Evolutionary conservation across 2,329 filamentous ascomycete species (phyloP), one percentile per base, ranked within the genome.

Genomic region (Dactylellina haptotyla): DNA sequence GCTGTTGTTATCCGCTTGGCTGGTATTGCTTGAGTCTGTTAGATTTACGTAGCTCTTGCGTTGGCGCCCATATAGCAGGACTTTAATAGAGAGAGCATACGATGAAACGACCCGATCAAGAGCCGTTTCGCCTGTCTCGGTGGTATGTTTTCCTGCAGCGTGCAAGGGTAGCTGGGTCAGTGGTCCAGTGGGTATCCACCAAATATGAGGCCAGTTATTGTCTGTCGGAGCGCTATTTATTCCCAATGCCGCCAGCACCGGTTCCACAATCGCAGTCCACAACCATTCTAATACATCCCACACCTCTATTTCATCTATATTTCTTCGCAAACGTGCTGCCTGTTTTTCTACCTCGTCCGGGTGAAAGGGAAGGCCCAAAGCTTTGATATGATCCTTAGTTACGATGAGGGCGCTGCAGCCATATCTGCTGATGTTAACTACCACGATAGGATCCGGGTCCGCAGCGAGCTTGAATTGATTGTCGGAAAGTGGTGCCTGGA

Each of bases 31-130:
- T 3, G 23, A 4, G 8, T 20, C 18, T 18, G 9, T 12, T 4
- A 4, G 2, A 8, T 18, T 14, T 32, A 2, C 2, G 30, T 54
- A 16, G 16, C n/a, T 10, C n/a, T 54, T 20, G 14, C 26, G 62
- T 54, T 64, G 77, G 9, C 76, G 78, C 5, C 69, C 73, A 18
- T 78, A 59, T 12, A 80, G 72, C 0, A 82, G 32, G 2, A 79
- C 73, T 69, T 79, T 80, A 34, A 82, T 57, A 2, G 81, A 81
- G 0, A 78, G 76, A 10, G 61, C 77, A 57, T 82, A 83, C 0
- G 81, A 82, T 2, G 81, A 83, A 1, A 82, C 76, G 6, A 80
- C 81, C 46, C 79, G 75, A 51, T 82, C 79, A 1, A 82, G 51
- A 0, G 79, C 79, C 0, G 79, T 79, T 3, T 79, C 65, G 0